Base-by-base conservation (phyloP, 2,329 filamentous ascomycete genomes). In the Sporothrix inflata region DNA sequence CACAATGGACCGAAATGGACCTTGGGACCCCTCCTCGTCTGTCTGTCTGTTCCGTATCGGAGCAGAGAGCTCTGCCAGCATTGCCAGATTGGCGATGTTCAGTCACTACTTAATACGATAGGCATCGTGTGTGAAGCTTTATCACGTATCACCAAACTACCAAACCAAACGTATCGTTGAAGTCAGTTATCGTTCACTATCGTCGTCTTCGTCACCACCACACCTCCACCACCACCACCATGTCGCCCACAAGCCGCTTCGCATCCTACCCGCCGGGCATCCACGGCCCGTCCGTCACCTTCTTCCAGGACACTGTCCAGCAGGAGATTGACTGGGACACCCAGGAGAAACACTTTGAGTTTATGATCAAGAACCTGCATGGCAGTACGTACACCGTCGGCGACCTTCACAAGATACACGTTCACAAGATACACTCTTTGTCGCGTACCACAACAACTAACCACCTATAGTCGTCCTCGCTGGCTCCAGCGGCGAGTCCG, bases 311-410 rank as follows among this genome's bases (percentile, higher is more conserved):
- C 24, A 34, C 24, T 1, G 63, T 34, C 38, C n/a, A 47, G 45
- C 63, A 67, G 45, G 63, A 67, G 24, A 38, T 67, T 19, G 63
- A 67, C 63, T 67, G 63, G 63, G 38, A 47, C 11, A 67, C 63
- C 6, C 63, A 67, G 27, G 63, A 67, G 40, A 51, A 67, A 27
- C 63, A 67, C 42, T 30, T 67, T n/a, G 40, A 47, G 16, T 67
- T 47, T 34, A 47, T 67, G 63, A 67, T 67, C 19, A 34, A 67
- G 45, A 27, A 47, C 34, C 14, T 67, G 16, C 63, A 67, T 30
- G 63, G 63, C 42, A 67, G 63, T 67, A 67, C 9, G 63, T n/a
- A n/a, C n/a, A n/a, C n/a, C n/a, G n/a, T n/a, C n/a, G n/a, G n/a
- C n/a, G n/a, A n/a, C n/a, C n/a, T n/a, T n/a, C n/a, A n/a, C n/a